phyloP scores from a whole-genome alignment of 2,329 filamentous ascomycete genomes.

The Penicillium sp. region DNA sequence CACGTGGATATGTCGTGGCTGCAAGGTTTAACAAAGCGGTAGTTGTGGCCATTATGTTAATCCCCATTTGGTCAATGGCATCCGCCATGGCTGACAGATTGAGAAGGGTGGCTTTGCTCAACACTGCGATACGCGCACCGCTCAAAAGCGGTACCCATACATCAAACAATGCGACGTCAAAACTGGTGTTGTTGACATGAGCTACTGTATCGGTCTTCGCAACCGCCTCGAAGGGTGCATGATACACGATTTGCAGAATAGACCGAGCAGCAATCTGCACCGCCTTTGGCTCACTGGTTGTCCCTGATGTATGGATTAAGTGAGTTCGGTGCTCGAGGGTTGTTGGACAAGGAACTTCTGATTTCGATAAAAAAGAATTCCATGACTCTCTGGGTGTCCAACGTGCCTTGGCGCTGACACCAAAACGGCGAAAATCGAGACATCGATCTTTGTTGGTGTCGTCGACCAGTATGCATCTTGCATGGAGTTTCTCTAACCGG shows the following conservation, averaged over 20 bases:
- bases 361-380: background rate
- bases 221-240: conserved; percentile 20
- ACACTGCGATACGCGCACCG: conserved; percentile 20
- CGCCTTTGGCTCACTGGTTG: conserved; percentile 23
- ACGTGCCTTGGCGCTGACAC: background rate
- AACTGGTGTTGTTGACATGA: conserved; percentile 26
- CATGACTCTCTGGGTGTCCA: background rate
- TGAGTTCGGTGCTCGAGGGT: conserved; percentile 16
- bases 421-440: background rate
- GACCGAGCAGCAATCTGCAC: conserved; percentile 24
- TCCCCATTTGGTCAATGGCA: conserved; percentile 1
- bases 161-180: conserved; percentile 29
- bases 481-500: conserved; percentile 11
- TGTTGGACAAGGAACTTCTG: conserved; percentile 2
- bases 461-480: conserved; percentile 12
- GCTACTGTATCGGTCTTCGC: conserved; percentile 14
- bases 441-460: background rate
- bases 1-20: conserved; percentile 13
- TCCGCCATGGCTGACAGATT: conserved; percentile 12
- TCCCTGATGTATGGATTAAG: conserved; percentile 25
- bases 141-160: conserved; percentile 23
- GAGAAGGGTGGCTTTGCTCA: conserved; percentile 12
- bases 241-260: conserved; percentile 22
- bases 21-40: conserved; percentile 19
- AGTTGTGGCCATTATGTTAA: conserved; percentile 19